Conservation (phyloP, 768 basidiomycete genomes). For the Termitomyces sp. region DNA sequence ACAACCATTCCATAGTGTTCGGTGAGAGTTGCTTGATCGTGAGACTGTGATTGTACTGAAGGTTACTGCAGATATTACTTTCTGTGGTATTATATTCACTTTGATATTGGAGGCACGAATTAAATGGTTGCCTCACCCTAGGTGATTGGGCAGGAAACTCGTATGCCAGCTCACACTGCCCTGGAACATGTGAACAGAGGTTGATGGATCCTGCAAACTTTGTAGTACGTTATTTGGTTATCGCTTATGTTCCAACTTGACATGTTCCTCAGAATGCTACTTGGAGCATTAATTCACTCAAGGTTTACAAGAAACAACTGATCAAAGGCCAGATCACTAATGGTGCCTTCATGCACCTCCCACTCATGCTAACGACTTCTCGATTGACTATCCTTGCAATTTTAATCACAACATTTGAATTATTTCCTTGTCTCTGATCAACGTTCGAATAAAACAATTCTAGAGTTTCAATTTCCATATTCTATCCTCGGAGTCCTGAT, state of each 20-base stretch:
- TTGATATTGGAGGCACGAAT: not conserved
- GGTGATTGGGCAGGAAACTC: conserved; percentile 87
- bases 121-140: conserved; percentile 22
- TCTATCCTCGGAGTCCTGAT: conserved; percentile 35
- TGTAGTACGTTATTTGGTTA: conserved; percentile 43
- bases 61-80: conserved; percentile 58
- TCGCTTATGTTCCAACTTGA: not conserved
- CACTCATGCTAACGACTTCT: not conserved
- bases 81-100: conserved; percentile 56
- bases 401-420: not conserved
- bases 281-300: conserved; percentile 78
- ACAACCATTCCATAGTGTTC: conserved; percentile 73
- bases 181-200: conserved; percentile 65
- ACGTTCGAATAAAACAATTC: conserved; percentile 6
- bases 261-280: conserved; percentile 59
- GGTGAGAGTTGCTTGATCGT: conserved; percentile 27
- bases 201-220: conserved; percentile 73
- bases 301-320: conserved; percentile 65
- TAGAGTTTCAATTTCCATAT: conserved; percentile 62
- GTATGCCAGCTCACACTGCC: conserved; percentile 70
- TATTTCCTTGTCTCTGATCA: not conserved
- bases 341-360: not conserved
- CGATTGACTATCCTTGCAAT: not conserved
- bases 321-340: conserved; percentile 37
- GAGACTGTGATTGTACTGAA: not conserved